Conservation (phyloP, 164 flowering plant species). For the Aristolochia fimbriata region DNA sequence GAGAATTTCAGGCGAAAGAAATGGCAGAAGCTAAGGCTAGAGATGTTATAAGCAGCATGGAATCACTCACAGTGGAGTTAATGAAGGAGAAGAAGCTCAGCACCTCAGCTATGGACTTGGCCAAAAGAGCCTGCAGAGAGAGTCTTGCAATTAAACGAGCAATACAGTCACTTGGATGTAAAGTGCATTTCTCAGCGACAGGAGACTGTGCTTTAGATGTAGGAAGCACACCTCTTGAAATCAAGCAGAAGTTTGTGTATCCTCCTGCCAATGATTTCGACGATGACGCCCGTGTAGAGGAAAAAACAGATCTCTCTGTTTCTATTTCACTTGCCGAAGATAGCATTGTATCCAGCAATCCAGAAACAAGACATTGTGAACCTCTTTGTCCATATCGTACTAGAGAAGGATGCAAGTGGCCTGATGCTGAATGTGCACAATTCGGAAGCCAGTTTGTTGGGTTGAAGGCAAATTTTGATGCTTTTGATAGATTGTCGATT, state of each 20-base stretch:
- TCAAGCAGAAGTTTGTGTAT: conserved; percentile 18
- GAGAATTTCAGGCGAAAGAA: conserved; percentile 65
- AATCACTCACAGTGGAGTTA: conserved; percentile 51
- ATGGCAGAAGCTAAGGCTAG: conserved; percentile 58
- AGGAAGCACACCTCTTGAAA: conserved; percentile 29
- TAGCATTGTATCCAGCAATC: conserved; percentile 24
- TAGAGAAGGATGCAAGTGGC: conserved; percentile 84
- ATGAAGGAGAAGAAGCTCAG: conserved; percentile 53
- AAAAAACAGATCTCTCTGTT: conserved; percentile 61
- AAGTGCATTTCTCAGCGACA: conserved; percentile 51
- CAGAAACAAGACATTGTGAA: conserved; percentile 51
- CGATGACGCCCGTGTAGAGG: conserved; percentile 25
- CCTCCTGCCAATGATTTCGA: conserved; percentile 28
- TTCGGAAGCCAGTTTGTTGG: conserved; percentile 87
- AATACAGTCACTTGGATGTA: conserved; percentile 79
- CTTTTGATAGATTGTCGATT: conserved; percentile 78
- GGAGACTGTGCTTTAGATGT: conserved; percentile 64
- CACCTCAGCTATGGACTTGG: conserved; percentile 52
- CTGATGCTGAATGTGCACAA: conserved; percentile 89
- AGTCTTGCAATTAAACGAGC: conserved; percentile 75
- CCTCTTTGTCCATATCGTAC: conserved; percentile 67
- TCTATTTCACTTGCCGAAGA: conserved; percentile 42
- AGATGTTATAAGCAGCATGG: conserved; percentile 39
- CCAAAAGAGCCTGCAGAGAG: conserved; percentile 65
- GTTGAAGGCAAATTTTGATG: conserved; percentile 85